These are phyloP conservation scores for Neurospora tetrasperma DNA, from an alignment of 495 filamentous ascomycete genomes.

Conservation along the genomic window DNA sequence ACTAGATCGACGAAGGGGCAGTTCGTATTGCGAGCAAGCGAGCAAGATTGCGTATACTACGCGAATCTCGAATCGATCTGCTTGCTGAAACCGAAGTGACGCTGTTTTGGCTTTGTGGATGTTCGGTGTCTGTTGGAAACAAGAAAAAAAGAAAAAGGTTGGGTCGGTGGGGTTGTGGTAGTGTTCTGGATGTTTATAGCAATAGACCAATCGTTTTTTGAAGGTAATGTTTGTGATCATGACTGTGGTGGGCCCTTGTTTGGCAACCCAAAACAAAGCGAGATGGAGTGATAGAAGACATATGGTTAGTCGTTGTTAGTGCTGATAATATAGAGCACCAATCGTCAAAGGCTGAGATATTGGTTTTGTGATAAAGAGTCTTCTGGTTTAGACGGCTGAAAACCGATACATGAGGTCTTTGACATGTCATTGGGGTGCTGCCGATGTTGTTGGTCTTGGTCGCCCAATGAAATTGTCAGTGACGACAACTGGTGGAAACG, in stretches of 20 bases:
- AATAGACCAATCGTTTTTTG: not conserved
- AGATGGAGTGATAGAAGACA: not conserved
- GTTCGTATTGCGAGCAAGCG: not conserved
- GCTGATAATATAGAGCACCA: not conserved
- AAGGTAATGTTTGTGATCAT: not conserved
- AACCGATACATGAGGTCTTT: not conserved
- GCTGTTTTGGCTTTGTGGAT: not conserved
- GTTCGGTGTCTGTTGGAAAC: not conserved
- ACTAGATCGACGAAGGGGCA: not conserved
- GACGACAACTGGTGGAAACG: not conserved
- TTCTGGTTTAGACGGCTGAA: not conserved
- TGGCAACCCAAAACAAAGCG: not conserved
- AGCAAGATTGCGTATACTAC: not conserved
- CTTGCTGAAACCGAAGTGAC: not conserved
- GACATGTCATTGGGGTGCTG: not conserved
- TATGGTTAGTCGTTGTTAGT: not conserved
- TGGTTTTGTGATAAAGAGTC: not conserved
- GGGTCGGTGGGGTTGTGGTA: not conserved
- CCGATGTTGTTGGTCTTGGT: not conserved
- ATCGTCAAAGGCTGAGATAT: not conserved
- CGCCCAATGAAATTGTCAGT: not conserved
- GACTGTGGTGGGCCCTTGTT: not conserved
- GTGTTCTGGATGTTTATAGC: not conserved
- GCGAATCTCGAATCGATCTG: not conserved
- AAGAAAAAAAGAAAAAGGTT: not conserved